Conservation (phyloP, 495 filamentous ascomycete species). For the Aspergillus conjunctus region DNA sequence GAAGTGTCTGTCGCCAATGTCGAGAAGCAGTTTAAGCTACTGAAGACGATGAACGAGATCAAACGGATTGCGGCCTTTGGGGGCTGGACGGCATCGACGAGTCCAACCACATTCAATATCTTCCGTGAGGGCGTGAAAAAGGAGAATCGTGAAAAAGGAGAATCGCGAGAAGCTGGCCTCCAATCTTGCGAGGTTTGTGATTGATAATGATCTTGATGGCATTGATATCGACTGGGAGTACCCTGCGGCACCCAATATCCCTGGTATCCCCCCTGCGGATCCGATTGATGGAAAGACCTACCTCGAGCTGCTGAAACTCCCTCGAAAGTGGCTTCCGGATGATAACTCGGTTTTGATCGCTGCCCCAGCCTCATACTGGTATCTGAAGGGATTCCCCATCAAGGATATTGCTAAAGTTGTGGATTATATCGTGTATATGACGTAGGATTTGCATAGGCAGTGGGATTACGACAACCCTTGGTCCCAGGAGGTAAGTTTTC, state of each 20-base stretch:
- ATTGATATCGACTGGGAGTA: constrained; percentile 50
- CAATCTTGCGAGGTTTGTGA: constrained; percentile 39
- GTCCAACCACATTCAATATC: constrained; percentile 35
- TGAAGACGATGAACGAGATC: constrained; percentile 22
- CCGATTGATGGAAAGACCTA: constrained; percentile 27
- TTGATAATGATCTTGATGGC: constrained; percentile 37
- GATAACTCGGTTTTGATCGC: constrained; percentile 23
- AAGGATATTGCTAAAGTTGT: too few species aligned
- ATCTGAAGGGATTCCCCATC: constrained; percentile 36
- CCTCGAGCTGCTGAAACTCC: constrained; percentile 22
- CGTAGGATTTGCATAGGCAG: constrained; percentile 38
- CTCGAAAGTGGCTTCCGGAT: constrained; percentile 6
- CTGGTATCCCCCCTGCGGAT: constrained; percentile 37
- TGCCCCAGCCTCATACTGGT: constrained; percentile 35
- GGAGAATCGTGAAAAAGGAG: constrained; percentile 41
- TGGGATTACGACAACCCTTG: too few species aligned
- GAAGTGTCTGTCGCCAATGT: constrained; percentile 26
- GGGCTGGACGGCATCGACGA: constrained; percentile 50
- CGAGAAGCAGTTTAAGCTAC: constrained; percentile 27
- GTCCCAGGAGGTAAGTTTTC: not conserved
- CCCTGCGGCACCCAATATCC: constrained; percentile 42
- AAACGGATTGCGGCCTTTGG: constrained; percentile 50
- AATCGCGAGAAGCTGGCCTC: constrained; percentile 33
- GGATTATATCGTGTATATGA: constrained; percentile 44
- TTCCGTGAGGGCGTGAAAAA: constrained; percentile 39